Percentiles rank a stretch among this genome's conserved stretches.
phyloP scores from a whole-genome alignment of 306 rosid species.

The Glycine soja region DNA sequence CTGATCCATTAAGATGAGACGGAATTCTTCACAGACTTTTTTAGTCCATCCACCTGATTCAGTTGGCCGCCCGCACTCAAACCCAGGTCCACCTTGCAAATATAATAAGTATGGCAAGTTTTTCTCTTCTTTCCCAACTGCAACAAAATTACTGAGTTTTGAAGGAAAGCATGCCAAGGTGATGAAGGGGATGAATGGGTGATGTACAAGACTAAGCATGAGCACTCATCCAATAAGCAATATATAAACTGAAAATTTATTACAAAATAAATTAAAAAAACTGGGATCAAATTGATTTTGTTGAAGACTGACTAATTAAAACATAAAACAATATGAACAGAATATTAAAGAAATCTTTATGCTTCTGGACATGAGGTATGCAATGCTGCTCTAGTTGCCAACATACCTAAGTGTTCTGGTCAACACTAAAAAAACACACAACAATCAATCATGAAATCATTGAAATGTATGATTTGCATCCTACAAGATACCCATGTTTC shows the following conservation, averaged over 20 bases:
- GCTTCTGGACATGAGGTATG: slow-evolving; percentile 17
- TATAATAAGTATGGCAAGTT: slow-evolving; percentile 75
- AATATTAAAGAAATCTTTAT: slow-evolving; percentile 15
- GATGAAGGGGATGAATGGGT: not conserved
- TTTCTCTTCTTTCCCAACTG: slow-evolving; percentile 90
- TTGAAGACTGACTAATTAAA: slow-evolving; percentile 11
- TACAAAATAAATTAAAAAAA: not conserved
- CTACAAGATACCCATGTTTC: slow-evolving; percentile 18
- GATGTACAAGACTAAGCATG: slow-evolving; percentile 33
- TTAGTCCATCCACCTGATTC: slow-evolving; percentile 93
- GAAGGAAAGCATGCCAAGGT: slow-evolving; percentile 32
- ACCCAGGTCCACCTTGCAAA: slow-evolving; percentile 99
- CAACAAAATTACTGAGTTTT: slow-evolving; percentile 39
- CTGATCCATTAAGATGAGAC: slow-evolving; percentile 94
- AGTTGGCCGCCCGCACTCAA: slow-evolving; percentile 79
- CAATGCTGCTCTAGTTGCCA: slow-evolving; percentile 32
- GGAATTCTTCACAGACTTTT: slow-evolving; percentile 86
- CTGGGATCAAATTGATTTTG: not conserved
- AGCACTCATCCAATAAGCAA: slow-evolving; percentile 12
- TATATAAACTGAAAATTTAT: slow-evolving; percentile 20
- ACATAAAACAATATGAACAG: not conserved
- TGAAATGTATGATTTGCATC: slow-evolving; percentile 23
- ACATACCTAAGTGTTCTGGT: not conserved
- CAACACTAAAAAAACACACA: not conserved
- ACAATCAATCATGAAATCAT: no score